phyloP scores from a whole-genome alignment of 1,284 basidiomycete genomes.

The Cryptococcus deneoformans region DNA sequence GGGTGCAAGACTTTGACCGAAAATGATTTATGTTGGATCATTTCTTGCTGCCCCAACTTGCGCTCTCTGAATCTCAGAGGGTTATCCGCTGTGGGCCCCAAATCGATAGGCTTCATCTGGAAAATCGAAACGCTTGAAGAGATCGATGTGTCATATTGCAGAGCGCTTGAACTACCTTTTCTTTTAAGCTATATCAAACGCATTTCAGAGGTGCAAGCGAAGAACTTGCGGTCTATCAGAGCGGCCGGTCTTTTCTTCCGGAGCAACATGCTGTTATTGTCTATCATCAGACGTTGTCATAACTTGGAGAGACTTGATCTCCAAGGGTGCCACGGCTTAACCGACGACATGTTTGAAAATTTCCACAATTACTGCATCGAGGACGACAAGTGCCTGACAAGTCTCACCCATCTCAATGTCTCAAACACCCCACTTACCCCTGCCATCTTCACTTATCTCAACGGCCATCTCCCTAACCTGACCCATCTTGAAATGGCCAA shows the following conservation, averaged over 20 bases:
- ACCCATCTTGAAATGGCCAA: slow-evolving; percentile 80
- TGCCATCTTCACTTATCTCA: slow-evolving; percentile 66
- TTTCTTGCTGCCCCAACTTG: slow-evolving; percentile 61
- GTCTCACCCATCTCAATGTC: slow-evolving; percentile 70
- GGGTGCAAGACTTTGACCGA: slow-evolving; percentile 68
- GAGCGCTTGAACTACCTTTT: slow-evolving; percentile 64
- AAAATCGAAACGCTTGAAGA: slow-evolving; percentile 49
- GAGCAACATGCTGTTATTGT: slow-evolving; percentile 54
- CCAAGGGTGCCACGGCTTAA: slow-evolving; percentile 65
- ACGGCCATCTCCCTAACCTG: slow-evolving; percentile 68
- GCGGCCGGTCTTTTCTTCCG: slow-evolving; percentile 56
- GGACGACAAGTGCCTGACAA: background rate
- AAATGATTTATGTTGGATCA: slow-evolving; percentile 64
- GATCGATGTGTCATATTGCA: slow-evolving; percentile 73
- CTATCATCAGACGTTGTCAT: slow-evolving; percentile 64
- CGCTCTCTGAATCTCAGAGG: slow-evolving; percentile 64
- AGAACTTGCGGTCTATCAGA: slow-evolving; percentile 50
- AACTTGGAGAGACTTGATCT: slow-evolving; percentile 77
- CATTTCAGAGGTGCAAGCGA: slow-evolving; percentile 10
- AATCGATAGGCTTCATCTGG: background rate
- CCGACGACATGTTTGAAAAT: slow-evolving; percentile 69
- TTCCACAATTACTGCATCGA: slow-evolving; percentile 54
- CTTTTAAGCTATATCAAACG: slow-evolving; percentile 43
- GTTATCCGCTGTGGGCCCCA: slow-evolving; percentile 57
- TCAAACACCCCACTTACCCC: slow-evolving; percentile 76